Percentiles rank a stretch among this genome's conserved stretches.
Evolutionary conservation across 1,139 yeast species (phyloP).

Genomic region (Yamadazyma atmosphaerica): DNA sequence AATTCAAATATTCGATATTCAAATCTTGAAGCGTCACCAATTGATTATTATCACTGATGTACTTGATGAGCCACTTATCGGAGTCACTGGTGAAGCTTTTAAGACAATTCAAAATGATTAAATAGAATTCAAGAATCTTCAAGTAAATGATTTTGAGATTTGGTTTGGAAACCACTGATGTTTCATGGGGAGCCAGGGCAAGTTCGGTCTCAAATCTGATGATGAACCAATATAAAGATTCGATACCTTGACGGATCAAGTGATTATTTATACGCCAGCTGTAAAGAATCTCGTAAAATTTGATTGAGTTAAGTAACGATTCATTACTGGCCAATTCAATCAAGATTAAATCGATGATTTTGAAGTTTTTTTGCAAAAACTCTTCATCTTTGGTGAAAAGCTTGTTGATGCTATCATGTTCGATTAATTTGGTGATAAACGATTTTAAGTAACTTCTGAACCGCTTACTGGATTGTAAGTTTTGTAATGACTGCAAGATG

Average conservation of each 20-base stretch:
- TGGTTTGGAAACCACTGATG: constrained; percentile 6
- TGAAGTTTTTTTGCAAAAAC: constrained; percentile 29
- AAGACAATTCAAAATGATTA: constrained; percentile 50
- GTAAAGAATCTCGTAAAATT: constrained; percentile 53
- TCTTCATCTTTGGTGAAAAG: constrained; percentile 20
- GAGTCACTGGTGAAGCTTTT: constrained; percentile 45
- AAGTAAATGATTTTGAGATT: constrained; percentile 31
- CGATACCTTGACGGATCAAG: constrained; percentile 45
- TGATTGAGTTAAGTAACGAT: constrained; percentile 38
- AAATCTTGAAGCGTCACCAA: constrained; percentile 13
- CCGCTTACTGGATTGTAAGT: constrained; percentile 16
- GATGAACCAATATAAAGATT: constrained; percentile 56
- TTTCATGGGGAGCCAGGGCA: neutral
- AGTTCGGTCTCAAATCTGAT: constrained; percentile 31
- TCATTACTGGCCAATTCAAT: constrained; percentile 38
- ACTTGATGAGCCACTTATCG: constrained; percentile 56
- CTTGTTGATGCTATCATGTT: constrained; percentile 19
- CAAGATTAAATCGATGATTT: constrained; percentile 40
- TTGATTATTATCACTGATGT: constrained; percentile 5
- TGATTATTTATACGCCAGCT: constrained; percentile 49
- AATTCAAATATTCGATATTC: constrained; percentile 9
- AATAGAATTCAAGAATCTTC: constrained; percentile 43
- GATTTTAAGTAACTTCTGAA: constrained; percentile 19
- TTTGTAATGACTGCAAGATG: constrained; percentile 26
- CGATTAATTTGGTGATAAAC: constrained; percentile 28